Evolutionary conservation across 805 yeast genomes (phyloP), one percentile per base, ranked within the genome.

Genomic region (Pichia californica): DNA sequence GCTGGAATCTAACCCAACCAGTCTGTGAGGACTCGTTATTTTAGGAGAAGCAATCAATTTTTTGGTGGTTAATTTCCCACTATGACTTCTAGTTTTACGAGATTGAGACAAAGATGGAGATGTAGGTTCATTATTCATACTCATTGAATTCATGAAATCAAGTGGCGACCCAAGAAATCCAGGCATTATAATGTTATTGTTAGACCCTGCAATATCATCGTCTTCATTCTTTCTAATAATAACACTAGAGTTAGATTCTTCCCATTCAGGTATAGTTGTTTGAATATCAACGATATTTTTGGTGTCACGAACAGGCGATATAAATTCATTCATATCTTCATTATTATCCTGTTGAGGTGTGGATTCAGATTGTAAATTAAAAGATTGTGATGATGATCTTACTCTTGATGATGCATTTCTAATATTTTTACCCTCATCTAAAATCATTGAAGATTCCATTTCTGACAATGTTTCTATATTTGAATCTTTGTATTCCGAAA

Each of bases 21-120:
- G 46, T 29, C 55, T 32, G 36, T 47, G 46, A 2, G 55, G 55
- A 26, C 52, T 48, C 1, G 41, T 43, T 13, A 50, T 52, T 31
- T 35, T 50, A 2, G 55, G 52, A 10, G 52, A 45, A 1, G 55
- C 55, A 21, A 30, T 21, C n/a, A 52, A 31, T 27, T 46, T 42
- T 29, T 36, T 47, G 3, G 48, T 29, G 2, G 55, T 52, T 18
- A 52, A 33, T 11, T 43, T 38, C 9, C 39, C 21, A 6, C 31
- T 36, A 7, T 27, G 20, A 10, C 25, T 40, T 10, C 18, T 18
- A 18, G 8, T n/a, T 16, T 29, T 40, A 15, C 20, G 20, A 15
- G 16, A 10, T 4, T 21, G 45, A 9, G 38, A 32, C 7, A 21
- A 6, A 0, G 19, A 10, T 20, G 45, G 33, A 9, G 45, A 32